Conservation (phyloP, 148 eudicot genomes). For the Camellia japonica region DNA sequence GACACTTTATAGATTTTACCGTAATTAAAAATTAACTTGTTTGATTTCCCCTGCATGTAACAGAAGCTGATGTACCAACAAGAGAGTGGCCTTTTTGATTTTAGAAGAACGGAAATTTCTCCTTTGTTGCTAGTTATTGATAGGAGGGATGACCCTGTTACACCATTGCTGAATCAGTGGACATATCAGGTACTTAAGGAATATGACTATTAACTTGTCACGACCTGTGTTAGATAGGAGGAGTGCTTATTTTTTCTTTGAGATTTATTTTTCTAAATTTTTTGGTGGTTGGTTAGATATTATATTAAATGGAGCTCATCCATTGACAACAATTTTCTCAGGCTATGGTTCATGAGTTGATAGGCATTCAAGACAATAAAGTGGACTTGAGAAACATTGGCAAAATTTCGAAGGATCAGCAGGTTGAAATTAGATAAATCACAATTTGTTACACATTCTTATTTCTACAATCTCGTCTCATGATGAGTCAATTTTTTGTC, state of each 20-base stretch:
- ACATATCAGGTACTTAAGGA: slow-evolving; percentile 76
- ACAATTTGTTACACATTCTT: neutral
- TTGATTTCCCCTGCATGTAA: slow-evolving; percentile 8
- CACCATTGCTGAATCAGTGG: slow-evolving; percentile 95
- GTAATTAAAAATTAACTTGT: neutral
- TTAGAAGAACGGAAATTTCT: slow-evolving; percentile 78
- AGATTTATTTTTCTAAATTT: neutral
- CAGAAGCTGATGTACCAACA: slow-evolving; percentile 98
- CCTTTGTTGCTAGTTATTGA: slow-evolving; percentile 84
- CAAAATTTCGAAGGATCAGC: slow-evolving; percentile 75
- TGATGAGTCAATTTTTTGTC: neutral
- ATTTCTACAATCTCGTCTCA: neutral
- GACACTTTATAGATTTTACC: slow-evolving; percentile 4
- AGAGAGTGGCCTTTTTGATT: slow-evolving; percentile 97
- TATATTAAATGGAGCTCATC: slow-evolving; percentile 21
- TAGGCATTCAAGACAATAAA: slow-evolving; percentile 93
- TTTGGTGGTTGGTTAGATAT: neutral
- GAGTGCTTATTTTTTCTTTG: neutral
- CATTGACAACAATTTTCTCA: slow-evolving; percentile 22
- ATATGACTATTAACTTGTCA: slow-evolving; percentile 9
- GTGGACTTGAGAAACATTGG: slow-evolving; percentile 74
- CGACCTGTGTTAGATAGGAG: slow-evolving; percentile 8
- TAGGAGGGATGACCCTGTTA: slow-evolving; percentile 96
- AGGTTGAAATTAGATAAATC: slow-evolving; percentile 37
- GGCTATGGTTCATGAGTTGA: slow-evolving; percentile 98